These are phyloP conservation scores for Debaryomyces sp. DNA, from an alignment of 1,139 yeast species.

Conservation along the genomic window DNA sequence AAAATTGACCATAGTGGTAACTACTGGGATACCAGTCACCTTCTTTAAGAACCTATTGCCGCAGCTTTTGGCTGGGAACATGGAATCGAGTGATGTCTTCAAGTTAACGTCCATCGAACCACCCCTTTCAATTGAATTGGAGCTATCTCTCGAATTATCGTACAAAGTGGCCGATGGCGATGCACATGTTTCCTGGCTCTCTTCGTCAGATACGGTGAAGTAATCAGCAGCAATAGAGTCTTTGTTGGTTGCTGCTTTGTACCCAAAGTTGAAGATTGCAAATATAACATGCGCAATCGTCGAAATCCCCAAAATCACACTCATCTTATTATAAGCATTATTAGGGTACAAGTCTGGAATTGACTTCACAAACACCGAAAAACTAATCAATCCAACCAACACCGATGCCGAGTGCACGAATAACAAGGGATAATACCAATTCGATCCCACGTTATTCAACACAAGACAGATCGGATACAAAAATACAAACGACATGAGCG, in stretches of 20 bases:
- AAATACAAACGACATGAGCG: conserved; percentile 50
- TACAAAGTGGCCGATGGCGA: conserved; percentile 46
- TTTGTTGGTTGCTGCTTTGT: conserved; percentile 11
- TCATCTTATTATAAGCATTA: conserved; percentile 71
- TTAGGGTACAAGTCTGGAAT: conserved; percentile 73
- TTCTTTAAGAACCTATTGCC: conserved; percentile 1
- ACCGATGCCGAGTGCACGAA: conserved; percentile 51
- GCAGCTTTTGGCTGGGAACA: conserved; percentile 11
- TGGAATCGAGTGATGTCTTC: conserved; percentile 21
- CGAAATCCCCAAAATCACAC: conserved; percentile 58
- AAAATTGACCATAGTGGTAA: conserved; percentile 2
- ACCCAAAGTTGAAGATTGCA: conserved; percentile 38
- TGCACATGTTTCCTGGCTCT: conserved; percentile 31
- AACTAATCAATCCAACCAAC: conserved; percentile 55
- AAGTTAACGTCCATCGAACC: conserved; percentile 18
- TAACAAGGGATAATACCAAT: conserved; percentile 60
- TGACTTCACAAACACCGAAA: conserved; percentile 60
- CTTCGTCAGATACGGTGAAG: conserved; percentile 25
- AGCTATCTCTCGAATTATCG: conserved; percentile 25
- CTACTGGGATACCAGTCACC: neutral
- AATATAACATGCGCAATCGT: conserved; percentile 55
- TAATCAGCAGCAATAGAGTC: conserved; percentile 14
- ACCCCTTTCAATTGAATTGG: conserved; percentile 4
- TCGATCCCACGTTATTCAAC: conserved; percentile 59
- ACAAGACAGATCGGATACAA: conserved; percentile 74